A percentile compares a stretch with the other conserved stretches of the same genome.
These are phyloP conservation scores for Hymenoscyphus fructigenus DNA, from an alignment of 2,329 filamentous ascomycete genomes.

Conservation along the genomic window DNA sequence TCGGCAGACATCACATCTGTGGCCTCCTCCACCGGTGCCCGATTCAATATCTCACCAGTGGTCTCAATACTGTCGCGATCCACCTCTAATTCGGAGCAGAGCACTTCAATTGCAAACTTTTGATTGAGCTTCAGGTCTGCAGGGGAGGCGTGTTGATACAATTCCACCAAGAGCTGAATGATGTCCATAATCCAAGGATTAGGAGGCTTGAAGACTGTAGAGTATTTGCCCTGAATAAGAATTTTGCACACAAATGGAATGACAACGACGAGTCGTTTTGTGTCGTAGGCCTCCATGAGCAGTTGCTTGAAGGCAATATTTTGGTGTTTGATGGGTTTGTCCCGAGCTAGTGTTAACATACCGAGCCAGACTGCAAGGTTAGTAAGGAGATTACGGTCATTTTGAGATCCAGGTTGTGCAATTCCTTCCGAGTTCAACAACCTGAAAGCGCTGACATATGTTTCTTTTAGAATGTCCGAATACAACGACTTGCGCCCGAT, in stretches of 20 bases:
- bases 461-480: constrained; percentile 89
- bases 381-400: constrained; percentile 85
- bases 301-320: constrained; percentile 98
- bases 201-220: constrained; percentile 86
- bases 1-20: constrained; percentile 58
- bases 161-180: constrained; percentile 82
- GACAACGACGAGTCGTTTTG: constrained; percentile 84
- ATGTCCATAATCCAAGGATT: constrained; percentile 99
- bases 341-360: constrained; percentile 84
- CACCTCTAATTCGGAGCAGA: constrained; percentile 89
- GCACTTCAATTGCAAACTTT: constrained; percentile 97
- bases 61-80: constrained; percentile 91
- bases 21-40: constrained; percentile 62
- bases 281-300: constrained; percentile 89
- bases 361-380: constrained; percentile 94
- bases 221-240: constrained; percentile 77
- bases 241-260: constrained; percentile 99
- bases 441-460: constrained; percentile 79
- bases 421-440: constrained; percentile 90
- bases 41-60: constrained; percentile 79
- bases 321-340: constrained; percentile 93
- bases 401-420: constrained; percentile 77
- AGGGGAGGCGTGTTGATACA: constrained; percentile 74
- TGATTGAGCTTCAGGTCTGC: constrained; percentile 87
- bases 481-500: constrained; percentile 79